Conservation (phyloP, 306 rosid genomes). For the Quercus mongolica region DNA sequence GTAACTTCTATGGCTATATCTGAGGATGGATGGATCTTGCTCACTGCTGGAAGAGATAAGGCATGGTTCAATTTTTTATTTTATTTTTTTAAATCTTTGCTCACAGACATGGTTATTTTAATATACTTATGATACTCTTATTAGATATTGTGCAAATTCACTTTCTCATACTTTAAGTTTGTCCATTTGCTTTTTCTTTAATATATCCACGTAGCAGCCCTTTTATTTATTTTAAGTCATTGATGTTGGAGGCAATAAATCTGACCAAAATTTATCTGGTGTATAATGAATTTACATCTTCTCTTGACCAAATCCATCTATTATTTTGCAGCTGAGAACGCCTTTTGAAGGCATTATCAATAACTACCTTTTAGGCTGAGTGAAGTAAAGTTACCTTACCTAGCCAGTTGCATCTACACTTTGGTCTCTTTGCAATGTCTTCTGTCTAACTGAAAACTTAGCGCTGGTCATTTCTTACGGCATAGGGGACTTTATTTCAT, state of each 20-base stretch:
- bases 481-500: not conserved
- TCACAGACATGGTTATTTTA: not conserved
- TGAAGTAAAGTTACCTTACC: not conserved
- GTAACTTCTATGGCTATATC: conserved; percentile 83
- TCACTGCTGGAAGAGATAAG: conserved; percentile 96
- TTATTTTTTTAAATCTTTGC: not conserved
- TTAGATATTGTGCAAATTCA: not conserved
- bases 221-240: not conserved
- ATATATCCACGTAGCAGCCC: not conserved
- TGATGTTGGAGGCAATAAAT: not conserved
- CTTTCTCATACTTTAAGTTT: not conserved
- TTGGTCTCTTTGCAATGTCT: not conserved
- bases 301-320: not conserved
- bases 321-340: not conserved
- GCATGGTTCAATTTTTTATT: conserved; percentile 23
- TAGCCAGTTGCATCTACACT: not conserved
- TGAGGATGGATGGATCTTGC: conserved; percentile 87
- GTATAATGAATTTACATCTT: not conserved
- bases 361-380: not conserved
- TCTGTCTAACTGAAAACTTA: not conserved
- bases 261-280: not conserved
- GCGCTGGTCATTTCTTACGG: not conserved
- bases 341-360: not conserved
- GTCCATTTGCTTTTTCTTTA: not conserved
- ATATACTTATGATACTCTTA: not conserved